These are phyloP conservation scores for Globisporangium cederbergense DNA, from an alignment of 352 stramenopile species.

Conservation along the genomic window DNA sequence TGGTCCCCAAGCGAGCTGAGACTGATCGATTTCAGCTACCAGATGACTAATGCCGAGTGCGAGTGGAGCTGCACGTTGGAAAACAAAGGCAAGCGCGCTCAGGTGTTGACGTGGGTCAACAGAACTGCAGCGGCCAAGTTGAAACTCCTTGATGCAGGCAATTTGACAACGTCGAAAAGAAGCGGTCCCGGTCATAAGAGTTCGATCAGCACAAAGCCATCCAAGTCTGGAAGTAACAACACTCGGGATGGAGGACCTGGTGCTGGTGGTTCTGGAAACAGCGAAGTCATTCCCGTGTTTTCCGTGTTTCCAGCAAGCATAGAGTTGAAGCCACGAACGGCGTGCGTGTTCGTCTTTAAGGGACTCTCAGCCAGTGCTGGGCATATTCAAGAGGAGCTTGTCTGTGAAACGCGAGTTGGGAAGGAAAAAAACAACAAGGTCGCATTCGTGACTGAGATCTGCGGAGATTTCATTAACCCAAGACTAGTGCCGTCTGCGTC, in stretches of 20 bases:
- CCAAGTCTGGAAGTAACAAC: neutral
- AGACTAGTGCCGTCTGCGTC: slow-evolving; percentile 72
- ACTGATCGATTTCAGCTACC: slow-evolving; percentile 89
- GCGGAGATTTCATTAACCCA: slow-evolving; percentile 89
- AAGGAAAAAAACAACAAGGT: slow-evolving; percentile 90
- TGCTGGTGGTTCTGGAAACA: slow-evolving; percentile 8
- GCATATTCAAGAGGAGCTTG: slow-evolving; percentile 74
- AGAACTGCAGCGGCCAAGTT: slow-evolving; percentile 42
- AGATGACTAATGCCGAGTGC: slow-evolving; percentile 89
- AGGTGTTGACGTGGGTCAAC: slow-evolving; percentile 93
- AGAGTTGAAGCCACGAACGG: slow-evolving; percentile 91
- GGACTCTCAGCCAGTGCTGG: slow-evolving; percentile 67
- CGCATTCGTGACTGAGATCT: slow-evolving; percentile 87
- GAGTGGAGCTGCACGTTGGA: slow-evolving; percentile 93
- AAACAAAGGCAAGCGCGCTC: slow-evolving; percentile 92
- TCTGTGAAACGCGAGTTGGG: slow-evolving; percentile 90
- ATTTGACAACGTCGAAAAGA: slow-evolving; percentile 9
- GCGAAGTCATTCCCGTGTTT: slow-evolving; percentile 69
- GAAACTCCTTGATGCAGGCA: slow-evolving; percentile 24
- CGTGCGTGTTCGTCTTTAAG: slow-evolving; percentile 92
- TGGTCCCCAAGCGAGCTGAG: slow-evolving; percentile 88
- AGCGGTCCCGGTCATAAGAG: slow-evolving; percentile 20
- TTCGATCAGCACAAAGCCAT: slow-evolving; percentile 22
- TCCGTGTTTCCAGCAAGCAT: slow-evolving; percentile 90
- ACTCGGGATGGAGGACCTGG: slow-evolving; percentile 6